These are phyloP conservation scores for Hortiboletus flavorubellus DNA, from an alignment of 768 basidiomycete genomes.

Conservation along the genomic window DNA sequence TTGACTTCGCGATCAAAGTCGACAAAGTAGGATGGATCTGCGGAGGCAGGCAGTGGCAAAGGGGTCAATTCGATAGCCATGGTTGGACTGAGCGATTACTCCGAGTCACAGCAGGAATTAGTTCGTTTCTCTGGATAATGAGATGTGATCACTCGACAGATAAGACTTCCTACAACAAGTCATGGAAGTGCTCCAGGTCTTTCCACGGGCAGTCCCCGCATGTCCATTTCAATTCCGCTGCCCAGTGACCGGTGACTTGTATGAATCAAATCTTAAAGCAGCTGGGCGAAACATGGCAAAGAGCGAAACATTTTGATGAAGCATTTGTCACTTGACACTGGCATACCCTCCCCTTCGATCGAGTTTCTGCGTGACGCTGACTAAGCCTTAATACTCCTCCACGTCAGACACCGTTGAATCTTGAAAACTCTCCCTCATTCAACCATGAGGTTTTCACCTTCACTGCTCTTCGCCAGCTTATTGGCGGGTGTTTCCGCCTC, in stretches of 20 bases:
- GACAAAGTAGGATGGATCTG: constrained; percentile 59
- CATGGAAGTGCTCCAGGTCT: no score
- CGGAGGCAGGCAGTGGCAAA: constrained; percentile 70
- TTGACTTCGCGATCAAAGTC: constrained; percentile 76
- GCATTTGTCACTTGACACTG: no score
- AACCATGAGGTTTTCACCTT: constrained; percentile 57
- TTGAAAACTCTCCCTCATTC: constrained; percentile 16
- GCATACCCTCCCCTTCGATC: no score
- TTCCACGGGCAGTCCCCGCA: no score
- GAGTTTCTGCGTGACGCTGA: constrained; percentile 7
- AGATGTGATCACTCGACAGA: no score
- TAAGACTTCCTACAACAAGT: no score
- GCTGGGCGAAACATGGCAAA: no score
- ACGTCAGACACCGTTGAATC: constrained; percentile 20
- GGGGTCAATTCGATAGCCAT: constrained; percentile 69
- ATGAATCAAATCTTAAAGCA: no score
- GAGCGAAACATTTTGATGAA: no score
- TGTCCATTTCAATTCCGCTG: no score
- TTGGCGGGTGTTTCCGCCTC: constrained; percentile 61
- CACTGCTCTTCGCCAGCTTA: constrained; percentile 54
- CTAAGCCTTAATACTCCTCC: constrained; percentile 24
- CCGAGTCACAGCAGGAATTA: no score
- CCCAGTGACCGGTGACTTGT: no score
- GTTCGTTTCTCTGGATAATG: neutral
- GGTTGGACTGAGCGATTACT: neutral